A percentile compares a stretch with the other conserved stretches of the same genome.
phyloP scores from a whole-genome alignment of 1,284 basidiomycete genomes.

The Megacollybia platyphylla region DNA sequence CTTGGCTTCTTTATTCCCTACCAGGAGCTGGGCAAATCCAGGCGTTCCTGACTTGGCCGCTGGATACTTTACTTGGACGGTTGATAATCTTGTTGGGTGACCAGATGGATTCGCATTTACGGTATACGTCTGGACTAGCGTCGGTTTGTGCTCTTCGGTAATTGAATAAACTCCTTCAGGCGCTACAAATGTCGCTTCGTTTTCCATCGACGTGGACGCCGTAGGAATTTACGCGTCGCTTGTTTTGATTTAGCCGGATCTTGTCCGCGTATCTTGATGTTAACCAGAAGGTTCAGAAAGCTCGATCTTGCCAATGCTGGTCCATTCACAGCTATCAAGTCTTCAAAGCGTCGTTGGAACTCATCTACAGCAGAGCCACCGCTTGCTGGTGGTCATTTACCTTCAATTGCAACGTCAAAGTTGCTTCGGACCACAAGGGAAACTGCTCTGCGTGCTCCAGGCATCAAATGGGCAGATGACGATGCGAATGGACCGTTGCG shows the following conservation, averaged over 20 bases:
- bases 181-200: conserved; percentile 70
- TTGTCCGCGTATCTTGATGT: background rate
- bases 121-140: conserved; percentile 26
- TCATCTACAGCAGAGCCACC: conserved; percentile 44
- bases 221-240: background rate
- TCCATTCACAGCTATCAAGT: conserved; percentile 1
- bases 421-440: conserved; percentile 54
- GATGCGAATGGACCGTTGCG: conserved; percentile 27
- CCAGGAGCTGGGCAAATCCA: conserved; percentile 55
- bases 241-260: background rate
- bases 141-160: conserved; percentile 72
- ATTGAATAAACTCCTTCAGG: conserved; percentile 80
- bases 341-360: conserved; percentile 26
- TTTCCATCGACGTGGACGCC: conserved; percentile 41
- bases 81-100: conserved; percentile 54
- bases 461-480: conserved; percentile 58
- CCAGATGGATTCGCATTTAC: conserved; percentile 25
- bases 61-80: conserved; percentile 51
- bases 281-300: background rate
- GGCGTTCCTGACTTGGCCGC: conserved; percentile 39
- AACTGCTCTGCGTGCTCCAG: conserved; percentile 57
- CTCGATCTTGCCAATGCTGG: background rate
- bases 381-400: conserved; percentile 61
- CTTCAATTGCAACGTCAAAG: conserved; percentile 53
- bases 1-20: conserved; percentile 46